Evolutionary conservation across 305 asterid species (phyloP).

Genomic region (Fraxinus xanthoxyloides): DNA sequence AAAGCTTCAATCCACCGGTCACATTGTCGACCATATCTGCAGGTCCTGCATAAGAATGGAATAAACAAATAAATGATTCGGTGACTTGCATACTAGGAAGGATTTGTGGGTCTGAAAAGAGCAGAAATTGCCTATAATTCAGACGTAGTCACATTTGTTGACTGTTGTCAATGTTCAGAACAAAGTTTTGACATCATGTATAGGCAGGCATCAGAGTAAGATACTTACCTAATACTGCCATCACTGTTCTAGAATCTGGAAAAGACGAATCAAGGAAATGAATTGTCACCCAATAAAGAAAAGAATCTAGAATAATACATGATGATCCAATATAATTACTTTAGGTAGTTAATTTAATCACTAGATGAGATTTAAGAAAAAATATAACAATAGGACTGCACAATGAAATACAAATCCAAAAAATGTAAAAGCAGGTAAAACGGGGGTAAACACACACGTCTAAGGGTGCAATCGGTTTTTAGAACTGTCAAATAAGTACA

Average conservation of each 20-base stretch:
- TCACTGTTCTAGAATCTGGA: slow-evolving; percentile 98
- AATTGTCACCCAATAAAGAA: slow-evolving; percentile 16
- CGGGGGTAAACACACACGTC: background rate
- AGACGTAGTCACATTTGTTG: background rate
- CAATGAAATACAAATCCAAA: background rate
- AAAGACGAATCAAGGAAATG: slow-evolving; percentile 22
- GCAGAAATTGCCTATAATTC: background rate
- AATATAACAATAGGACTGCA: background rate
- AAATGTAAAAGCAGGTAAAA: background rate
- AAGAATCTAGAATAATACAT: background rate
- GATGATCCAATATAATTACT: background rate
- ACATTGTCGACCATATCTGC: slow-evolving; percentile 93
- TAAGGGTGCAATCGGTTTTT: background rate
- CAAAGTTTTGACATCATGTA: background rate
- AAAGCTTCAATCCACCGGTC: slow-evolving; percentile 90
- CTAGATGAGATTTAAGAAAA: background rate
- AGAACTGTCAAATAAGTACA: slow-evolving; percentile 6
- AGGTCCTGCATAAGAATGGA: slow-evolving; percentile 65
- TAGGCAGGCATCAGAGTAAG: background rate
- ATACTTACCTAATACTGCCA: slow-evolving; percentile 82
- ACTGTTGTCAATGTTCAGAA: background rate
- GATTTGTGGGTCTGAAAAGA: background rate
- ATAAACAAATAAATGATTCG: background rate
- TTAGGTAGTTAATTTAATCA: background rate
- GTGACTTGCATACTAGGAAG: background rate